phyloP scores from a whole-genome alignment of 2,329 filamentous ascomycete genomes.

The Sclerotinia trifoliorum region DNA sequence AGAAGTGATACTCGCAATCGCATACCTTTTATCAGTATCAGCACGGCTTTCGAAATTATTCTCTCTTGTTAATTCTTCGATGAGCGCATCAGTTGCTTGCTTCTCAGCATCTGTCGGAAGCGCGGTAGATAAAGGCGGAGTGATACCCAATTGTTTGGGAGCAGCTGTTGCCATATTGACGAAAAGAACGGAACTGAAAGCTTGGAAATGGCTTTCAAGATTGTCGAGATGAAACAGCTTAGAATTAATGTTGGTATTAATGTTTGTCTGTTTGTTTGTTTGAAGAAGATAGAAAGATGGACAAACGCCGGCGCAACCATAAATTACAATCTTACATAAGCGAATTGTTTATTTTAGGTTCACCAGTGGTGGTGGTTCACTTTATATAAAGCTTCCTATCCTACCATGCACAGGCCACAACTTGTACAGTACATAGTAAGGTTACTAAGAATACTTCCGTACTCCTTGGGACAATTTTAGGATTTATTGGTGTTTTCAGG shows the following conservation, averaged over 20 bases:
- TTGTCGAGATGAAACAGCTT: constrained; percentile 7
- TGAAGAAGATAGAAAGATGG: neutral
- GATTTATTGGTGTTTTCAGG: neutral
- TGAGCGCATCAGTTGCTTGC: constrained; percentile 71
- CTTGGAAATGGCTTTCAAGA: neutral
- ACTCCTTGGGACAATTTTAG: neutral
- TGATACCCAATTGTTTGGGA: constrained; percentile 58
- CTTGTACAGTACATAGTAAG: neutral
- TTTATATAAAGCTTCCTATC: neutral
- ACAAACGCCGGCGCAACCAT: neutral
- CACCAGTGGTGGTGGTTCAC: neutral
- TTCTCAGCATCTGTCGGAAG: constrained; percentile 77
- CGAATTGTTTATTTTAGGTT: constrained; percentile 6
- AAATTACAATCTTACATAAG: constrained; percentile 14
- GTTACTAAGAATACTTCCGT: neutral
- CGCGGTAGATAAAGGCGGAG: constrained; percentile 74
- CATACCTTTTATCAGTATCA: constrained; percentile 79
- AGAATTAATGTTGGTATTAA: constrained; percentile 13
- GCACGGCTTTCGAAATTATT: constrained; percentile 86
- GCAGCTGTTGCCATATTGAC: constrained; percentile 36
- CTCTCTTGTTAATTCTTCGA: constrained; percentile 81
- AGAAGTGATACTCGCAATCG: neutral
- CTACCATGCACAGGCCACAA: neutral
- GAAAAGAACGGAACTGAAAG: constrained; percentile 10
- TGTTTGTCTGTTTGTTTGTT: neutral